Evolutionary conservation across 768 basidiomycete genomes (phyloP).

Genomic region (Myochromella boudieri): DNA sequence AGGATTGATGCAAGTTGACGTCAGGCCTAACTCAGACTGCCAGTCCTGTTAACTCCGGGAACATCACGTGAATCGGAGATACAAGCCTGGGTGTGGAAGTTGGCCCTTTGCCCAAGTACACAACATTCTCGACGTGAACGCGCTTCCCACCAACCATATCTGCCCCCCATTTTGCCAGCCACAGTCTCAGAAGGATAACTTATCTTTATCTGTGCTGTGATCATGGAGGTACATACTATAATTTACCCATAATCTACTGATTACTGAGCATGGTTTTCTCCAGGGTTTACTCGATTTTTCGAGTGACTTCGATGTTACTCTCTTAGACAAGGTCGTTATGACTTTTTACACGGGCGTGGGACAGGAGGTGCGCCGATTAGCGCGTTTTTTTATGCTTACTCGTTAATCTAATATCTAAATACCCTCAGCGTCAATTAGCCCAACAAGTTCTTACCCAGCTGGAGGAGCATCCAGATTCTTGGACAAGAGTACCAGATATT

Average conservation of each 20-base stretch:
- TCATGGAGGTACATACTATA: slow-evolving; percentile 48
- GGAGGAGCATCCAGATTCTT: slow-evolving; percentile 94
- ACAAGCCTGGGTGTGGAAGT: slow-evolving; percentile 18
- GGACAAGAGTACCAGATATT: slow-evolving; percentile 96
- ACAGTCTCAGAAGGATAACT: slow-evolving; percentile 14
- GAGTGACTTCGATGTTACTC: slow-evolving; percentile 86
- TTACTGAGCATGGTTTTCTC: slow-evolving; percentile 19
- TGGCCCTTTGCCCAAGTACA: slow-evolving; percentile 46
- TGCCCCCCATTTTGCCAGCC: background rate
- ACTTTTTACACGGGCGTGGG: slow-evolving; percentile 80
- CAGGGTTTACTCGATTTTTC: slow-evolving; percentile 93
- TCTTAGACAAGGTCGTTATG: slow-evolving; percentile 93
- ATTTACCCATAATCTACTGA: slow-evolving; percentile 13
- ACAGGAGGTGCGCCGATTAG: slow-evolving; percentile 59
- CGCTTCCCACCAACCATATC: slow-evolving; percentile 9
- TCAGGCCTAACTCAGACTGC: slow-evolving; percentile 2
- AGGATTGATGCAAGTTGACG: slow-evolving; percentile 10
- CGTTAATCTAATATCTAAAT: slow-evolving; percentile 25
- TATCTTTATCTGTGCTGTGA: slow-evolving; percentile 19
- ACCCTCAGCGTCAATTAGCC: slow-evolving; percentile 84
- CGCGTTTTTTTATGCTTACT: slow-evolving; percentile 11
- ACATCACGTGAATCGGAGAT: slow-evolving; percentile 26
- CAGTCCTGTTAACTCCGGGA: background rate
- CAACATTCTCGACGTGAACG: slow-evolving; percentile 13
- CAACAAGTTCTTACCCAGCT: slow-evolving; percentile 94